Base-by-base conservation (phyloP, 129 eudicot species). In the Pseudognaphalium luteoalbum region DNA sequence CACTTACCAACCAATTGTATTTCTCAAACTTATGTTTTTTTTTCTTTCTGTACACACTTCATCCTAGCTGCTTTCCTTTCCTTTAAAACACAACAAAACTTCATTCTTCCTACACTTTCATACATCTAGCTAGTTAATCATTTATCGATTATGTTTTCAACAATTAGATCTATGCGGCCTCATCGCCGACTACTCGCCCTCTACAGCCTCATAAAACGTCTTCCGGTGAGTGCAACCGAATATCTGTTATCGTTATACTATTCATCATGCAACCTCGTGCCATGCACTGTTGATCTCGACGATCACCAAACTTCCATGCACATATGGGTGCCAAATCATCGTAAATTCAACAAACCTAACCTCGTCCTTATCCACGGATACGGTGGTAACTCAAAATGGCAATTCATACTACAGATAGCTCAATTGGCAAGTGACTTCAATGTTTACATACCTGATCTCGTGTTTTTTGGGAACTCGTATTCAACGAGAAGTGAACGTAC, bases 371-470 rank as follows among this genome's bases (percentile, higher is more conserved):
- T 88, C 85, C 97, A 91, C 47, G 97, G 97, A 52, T 87, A 84
- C 70, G 95, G 97, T 19, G 92, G 86, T 0, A 83, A 85, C 78
- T 80, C 97, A n/a, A 79, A 72, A 21, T 88, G 95, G 92, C 96
- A 87, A 44, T 92, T 89, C 66, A 3, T 57, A 0, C 37, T 76
- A 35, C 96, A 92, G n/a, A 14, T 62, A 12, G 76, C 78, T 37
- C 11, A 65, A 2, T 29, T 92, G 33, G 63, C 89, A 0, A 54
- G 68, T 5, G 67, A 76, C 4, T 92, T 89, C 89, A 92, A 92
- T 20, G 56, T 92, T 12, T 92, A 87, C 85, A 52, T 87, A 6
- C 96, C 97, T 7, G 96, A 89, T 67, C 81, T 89, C 25, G 66
- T 92, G 22, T 92, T 92, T 70, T 92, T 87, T 73, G 97, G 97